Conservation (phyloP, 2,329 filamentous ascomycete species). For the Xylaria multiplex region DNA sequence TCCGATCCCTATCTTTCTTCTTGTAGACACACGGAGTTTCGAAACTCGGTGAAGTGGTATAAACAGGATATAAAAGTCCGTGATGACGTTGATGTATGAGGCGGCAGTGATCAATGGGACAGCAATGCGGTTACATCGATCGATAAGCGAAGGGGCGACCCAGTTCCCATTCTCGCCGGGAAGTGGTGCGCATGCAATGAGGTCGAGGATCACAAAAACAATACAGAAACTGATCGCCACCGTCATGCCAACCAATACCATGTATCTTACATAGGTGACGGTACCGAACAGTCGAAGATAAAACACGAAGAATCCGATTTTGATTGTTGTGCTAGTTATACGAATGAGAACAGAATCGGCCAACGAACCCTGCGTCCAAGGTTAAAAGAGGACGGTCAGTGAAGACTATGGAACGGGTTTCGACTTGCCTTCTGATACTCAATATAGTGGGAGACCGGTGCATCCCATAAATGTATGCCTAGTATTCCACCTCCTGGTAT, state of each 20-base stretch:
- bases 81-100: constrained; percentile 33
- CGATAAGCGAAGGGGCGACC: constrained; percentile 25
- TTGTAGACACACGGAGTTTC: constrained; percentile 30
- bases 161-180: neutral
- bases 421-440: constrained; percentile 33
- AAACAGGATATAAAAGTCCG: constrained; percentile 37
- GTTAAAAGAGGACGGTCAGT: too few relatives aligned
- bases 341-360: constrained; percentile 35
- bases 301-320: constrained; percentile 33
- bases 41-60: constrained; percentile 37
- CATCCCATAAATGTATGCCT: constrained; percentile 40
- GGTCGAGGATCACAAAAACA: constrained; percentile 30
- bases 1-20: constrained; percentile 35
- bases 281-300: constrained; percentile 34
- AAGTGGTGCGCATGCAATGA: constrained; percentile 31
- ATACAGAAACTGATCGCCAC: constrained; percentile 28
- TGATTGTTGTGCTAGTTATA: constrained; percentile 35
- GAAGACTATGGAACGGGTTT: too few relatives aligned
- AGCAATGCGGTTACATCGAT: constrained; percentile 31
- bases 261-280: constrained; percentile 26
- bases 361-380: constrained; percentile 18
- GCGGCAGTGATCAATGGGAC: constrained; percentile 30
- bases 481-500: constrained; percentile 36
- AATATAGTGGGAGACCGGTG: constrained; percentile 34
- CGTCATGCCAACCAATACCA: constrained; percentile 31